phyloP scores from a whole-genome alignment of 257 asterid species.

The Nicotiana tabacum region DNA sequence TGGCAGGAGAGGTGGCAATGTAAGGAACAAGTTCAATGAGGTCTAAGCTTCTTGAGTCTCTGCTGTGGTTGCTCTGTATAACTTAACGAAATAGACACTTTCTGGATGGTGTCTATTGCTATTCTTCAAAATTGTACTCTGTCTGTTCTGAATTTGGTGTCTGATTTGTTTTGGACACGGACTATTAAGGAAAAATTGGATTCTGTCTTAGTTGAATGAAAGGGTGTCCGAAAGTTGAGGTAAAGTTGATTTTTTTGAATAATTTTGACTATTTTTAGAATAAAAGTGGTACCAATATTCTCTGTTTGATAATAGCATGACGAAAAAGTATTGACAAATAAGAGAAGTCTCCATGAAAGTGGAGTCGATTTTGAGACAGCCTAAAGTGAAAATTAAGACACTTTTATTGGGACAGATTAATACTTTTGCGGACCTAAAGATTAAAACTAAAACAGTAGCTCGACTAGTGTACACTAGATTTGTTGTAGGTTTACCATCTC shows the following conservation, averaged over 20 bases:
- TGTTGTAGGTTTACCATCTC: background rate
- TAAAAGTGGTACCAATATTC: background rate
- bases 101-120: background rate
- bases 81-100: background rate
- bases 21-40: background rate
- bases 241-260: background rate
- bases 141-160: background rate
- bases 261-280: background rate
- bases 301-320: background rate
- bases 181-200: background rate
- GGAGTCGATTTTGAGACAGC: background rate
- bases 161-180: background rate
- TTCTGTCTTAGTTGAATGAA: background rate
- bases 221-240: background rate
- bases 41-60: background rate
- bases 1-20: background rate
- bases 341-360: background rate
- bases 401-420: background rate
- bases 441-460: background rate
- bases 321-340: background rate
- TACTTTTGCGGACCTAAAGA: background rate
- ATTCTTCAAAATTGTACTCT: background rate
- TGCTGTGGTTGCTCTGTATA: background rate
- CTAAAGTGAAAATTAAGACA: background rate
- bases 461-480: background rate